Evolutionary conservation across 192 early-diverging fungal genomes (phyloP).

Genomic region (Chytriomyces sp.): DNA sequence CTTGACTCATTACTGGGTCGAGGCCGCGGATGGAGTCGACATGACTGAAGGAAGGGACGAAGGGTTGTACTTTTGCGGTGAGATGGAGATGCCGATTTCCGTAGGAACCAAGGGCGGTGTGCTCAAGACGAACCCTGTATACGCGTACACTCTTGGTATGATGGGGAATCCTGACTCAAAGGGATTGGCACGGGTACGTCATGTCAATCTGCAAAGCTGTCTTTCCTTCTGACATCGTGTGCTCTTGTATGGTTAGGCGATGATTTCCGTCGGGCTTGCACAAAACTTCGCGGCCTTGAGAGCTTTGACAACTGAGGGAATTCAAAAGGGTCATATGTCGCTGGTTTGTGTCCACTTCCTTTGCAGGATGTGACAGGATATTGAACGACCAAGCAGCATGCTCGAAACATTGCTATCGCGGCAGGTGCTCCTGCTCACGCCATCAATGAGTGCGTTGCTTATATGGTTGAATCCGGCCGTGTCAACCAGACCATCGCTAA

Average conservation of each 20-base stretch:
- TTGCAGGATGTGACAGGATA: background rate
- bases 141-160: conserved; percentile 66
- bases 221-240: background rate
- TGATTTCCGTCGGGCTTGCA: conserved; percentile 70
- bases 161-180: conserved; percentile 67
- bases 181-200: conserved; percentile 58
- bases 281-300: conserved; percentile 81
- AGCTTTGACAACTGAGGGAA: conserved; percentile 73
- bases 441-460: conserved; percentile 65
- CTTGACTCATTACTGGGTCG: conserved; percentile 77
- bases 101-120: conserved; percentile 80
- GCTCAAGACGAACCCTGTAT: conserved; percentile 71
- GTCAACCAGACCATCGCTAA: conserved; percentile 64
- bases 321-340: conserved; percentile 74
- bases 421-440: conserved; percentile 70
- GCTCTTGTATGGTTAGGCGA: conserved; percentile 37
- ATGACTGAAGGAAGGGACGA: conserved; percentile 44
- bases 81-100: conserved; percentile 67
- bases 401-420: conserved; percentile 55
- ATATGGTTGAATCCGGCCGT: conserved; percentile 68
- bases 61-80: conserved; percentile 59
- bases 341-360: conserved; percentile 7
- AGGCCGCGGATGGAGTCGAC: conserved; percentile 12
- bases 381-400: conserved; percentile 27
- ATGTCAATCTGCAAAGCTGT: background rate